A percentile compares a stretch with the other conserved stretches of the same genome.
phyloP scores from a whole-genome alignment of 768 basidiomycete species.

The Hemileccinum rubropunctum region DNA sequence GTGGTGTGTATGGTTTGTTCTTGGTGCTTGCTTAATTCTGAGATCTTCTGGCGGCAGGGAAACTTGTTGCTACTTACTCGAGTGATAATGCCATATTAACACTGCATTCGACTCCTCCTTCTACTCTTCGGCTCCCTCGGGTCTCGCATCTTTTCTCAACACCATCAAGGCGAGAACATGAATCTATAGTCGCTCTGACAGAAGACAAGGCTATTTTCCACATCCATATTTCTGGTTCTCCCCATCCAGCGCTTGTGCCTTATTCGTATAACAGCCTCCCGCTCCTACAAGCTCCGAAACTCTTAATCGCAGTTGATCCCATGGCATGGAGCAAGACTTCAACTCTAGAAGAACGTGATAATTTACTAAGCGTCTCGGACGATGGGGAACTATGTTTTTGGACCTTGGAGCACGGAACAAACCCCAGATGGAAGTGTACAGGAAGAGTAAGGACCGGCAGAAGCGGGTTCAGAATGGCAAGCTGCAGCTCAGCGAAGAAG shows the following conservation, averaged over 20 bases:
- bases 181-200: conserved; percentile 67
- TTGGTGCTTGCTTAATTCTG: background rate
- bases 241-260: conserved; percentile 40
- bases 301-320: conserved; percentile 79
- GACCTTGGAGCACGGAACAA: conserved; percentile 52
- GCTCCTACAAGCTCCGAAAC: conserved; percentile 40
- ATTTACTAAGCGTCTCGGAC: conserved; percentile 73
- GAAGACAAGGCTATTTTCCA: conserved; percentile 57
- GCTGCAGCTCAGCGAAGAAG: conserved; percentile 90
- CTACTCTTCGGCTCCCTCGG: conserved; percentile 44
- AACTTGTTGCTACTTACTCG: conserved; percentile 58
- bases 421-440: conserved; percentile 58
- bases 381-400: conserved; percentile 86
- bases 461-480: conserved; percentile 61
- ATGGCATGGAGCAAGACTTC: conserved; percentile 72
- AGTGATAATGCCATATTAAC: conserved; percentile 45
- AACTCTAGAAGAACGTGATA: conserved; percentile 58
- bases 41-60: conserved; percentile 38
- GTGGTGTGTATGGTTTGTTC: conserved; percentile 42
- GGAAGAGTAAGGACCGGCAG: conserved; percentile 74
- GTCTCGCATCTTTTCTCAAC: conserved; percentile 65
- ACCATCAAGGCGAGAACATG: conserved; percentile 49
- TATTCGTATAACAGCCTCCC: conserved; percentile 54
- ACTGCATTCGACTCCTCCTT: conserved; percentile 49
- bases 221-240: conserved; percentile 41